A percentile compares a stretch with the other conserved stretches of the same genome.
Evolutionary conservation across 352 stramenopile species (phyloP).

Genomic region (Phytophthora pseudosyringae): DNA sequence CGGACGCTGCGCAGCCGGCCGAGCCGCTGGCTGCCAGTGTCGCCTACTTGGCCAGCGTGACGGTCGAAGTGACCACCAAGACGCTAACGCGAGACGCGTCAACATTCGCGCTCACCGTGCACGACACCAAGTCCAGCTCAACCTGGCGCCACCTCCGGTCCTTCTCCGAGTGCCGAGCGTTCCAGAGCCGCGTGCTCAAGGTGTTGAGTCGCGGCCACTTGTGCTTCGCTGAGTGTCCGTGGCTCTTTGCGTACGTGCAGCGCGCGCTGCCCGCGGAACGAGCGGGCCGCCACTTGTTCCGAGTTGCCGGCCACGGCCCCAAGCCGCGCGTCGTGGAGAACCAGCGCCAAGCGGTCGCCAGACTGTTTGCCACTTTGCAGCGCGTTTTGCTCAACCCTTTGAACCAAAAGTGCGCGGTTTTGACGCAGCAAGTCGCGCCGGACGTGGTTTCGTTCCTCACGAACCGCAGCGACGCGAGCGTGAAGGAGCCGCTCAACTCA

Average conservation of each 20-base stretch:
- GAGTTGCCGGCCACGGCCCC: constrained; percentile 16
- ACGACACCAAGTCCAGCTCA: constrained; percentile 44
- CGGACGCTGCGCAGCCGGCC: constrained; percentile 5
- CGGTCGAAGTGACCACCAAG: constrained; percentile 42
- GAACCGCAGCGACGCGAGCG: constrained; percentile 26
- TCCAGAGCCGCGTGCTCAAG: constrained; percentile 42
- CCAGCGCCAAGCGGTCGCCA: constrained; percentile 38
- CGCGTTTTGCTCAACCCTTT: constrained; percentile 44
- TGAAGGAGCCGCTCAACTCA: constrained; percentile 28
- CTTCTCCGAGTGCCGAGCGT: constrained; percentile 46
- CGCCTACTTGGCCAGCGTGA: constrained; percentile 41
- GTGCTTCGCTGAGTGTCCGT: constrained; percentile 56
- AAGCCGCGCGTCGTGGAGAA: constrained; percentile 38
- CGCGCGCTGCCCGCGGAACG: constrained; percentile 35
- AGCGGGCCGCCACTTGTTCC: constrained; percentile 33
- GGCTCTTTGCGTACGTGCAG: constrained; percentile 49
- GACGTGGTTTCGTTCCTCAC: constrained; percentile 48
- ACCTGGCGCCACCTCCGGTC: constrained; percentile 45
- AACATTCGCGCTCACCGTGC: constrained; percentile 44
- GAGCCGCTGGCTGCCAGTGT: constrained; percentile 22
- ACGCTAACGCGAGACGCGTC: constrained; percentile 16
- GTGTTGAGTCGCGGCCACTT: constrained; percentile 44
- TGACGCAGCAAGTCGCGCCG: constrained; percentile 36
- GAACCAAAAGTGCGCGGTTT: constrained; percentile 47
- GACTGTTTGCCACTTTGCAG: constrained; percentile 50